Evolutionary conservation across 2,329 filamentous ascomycete species (phyloP), one percentile per base, ranked within the genome.

Genomic region (Didymella segeticola): DNA sequence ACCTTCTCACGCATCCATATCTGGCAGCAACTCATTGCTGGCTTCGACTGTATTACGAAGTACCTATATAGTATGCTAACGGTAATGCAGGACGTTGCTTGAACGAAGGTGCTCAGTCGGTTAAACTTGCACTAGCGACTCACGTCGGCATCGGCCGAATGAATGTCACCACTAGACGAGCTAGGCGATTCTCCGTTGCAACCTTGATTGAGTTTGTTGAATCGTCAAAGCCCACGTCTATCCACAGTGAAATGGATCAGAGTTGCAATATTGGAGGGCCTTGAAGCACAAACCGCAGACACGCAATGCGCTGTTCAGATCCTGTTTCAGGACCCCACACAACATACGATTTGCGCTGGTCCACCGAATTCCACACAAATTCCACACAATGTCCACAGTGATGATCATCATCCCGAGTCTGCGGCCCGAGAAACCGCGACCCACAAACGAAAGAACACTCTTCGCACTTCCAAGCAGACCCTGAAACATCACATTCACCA

Each of bases 241-340:
- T 20, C 45, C 51, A 41, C 45, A 27, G 31, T 12, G n/a, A 17
- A 38, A 37, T 17, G 27, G 33, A 34, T 34, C 20, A 54, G 10
- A 45, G 12, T 23, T 30, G 19, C 43, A 34, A 31, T 25, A 34
- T 39, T 34, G 46, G 30, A 49, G 31, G 23, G 47, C 25, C 25
- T 50, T 22, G 17, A 39, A 49, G 39, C 51, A 48, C 23, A 43
- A 25, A 23, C 34, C 41, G n/a, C n/a, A 26, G 34, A 45, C 33
- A 45, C 22, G 31, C 29, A 43, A 45, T 23, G 19, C 22, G 17
- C n/a, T 31, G n/a, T 14, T 11, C 39, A 33, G 22, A 14, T 19
- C 17, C 8, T 45, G 39, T 49, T 43, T 54, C 51, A 36, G 46
- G 34, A 34, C 23, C 30, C 39, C 38, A 45, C 39, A 45, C 27